Base-by-base conservation (phyloP, 2,329 filamentous ascomycete genomes). In the Pestalotiopsis sp. region DNA sequence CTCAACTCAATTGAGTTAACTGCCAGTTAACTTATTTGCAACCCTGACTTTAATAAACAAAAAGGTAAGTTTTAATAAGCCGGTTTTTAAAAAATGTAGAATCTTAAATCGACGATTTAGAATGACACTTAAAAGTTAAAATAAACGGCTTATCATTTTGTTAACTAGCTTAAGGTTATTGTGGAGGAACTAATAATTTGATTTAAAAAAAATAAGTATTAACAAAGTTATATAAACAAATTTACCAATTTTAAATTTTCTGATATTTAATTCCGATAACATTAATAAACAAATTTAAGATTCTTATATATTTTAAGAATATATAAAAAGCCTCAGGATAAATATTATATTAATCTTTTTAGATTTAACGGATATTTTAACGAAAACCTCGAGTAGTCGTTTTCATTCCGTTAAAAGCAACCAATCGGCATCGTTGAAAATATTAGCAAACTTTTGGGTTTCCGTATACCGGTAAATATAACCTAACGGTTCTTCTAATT, bases 291-390 rank as follows among this genome's bases (percentile, higher is more conserved):
- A 9, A 2, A 23, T 65, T 65, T 45, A n/a, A 64, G 20, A 27
- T 62, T 62, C 25, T 9, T 62, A 62, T n/a, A 64, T 41, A 64
- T 64, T 65, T 27, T n/a, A 65, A 49, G 25, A 49, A 65, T 52
- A 23, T 23, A 23, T 23, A 23, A 23, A 23, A 23, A 23, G 23
- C 23, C 23, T 23, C 23, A 23, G 23, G 23, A 3, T 23, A 3
- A 23, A 23, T 23, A 23, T 23, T 23, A 23, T 23, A 23, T 23
- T 23, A 23, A 23, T 23, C 23, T 23, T 23, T 23, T 23, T 23
- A 52, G 49, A 52, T 52, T 49, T 65, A 49, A 65, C 49, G 4
- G 25, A 65, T 11, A 23, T 2, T 65, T 65, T 65, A 65, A 49
- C 17, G 20, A 65, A 65, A 23, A 52, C n/a, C 23, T 65, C 12